Evolutionary conservation across 768 basidiomycete genomes (phyloP).

Genomic region (Agaricus blazei): DNA sequence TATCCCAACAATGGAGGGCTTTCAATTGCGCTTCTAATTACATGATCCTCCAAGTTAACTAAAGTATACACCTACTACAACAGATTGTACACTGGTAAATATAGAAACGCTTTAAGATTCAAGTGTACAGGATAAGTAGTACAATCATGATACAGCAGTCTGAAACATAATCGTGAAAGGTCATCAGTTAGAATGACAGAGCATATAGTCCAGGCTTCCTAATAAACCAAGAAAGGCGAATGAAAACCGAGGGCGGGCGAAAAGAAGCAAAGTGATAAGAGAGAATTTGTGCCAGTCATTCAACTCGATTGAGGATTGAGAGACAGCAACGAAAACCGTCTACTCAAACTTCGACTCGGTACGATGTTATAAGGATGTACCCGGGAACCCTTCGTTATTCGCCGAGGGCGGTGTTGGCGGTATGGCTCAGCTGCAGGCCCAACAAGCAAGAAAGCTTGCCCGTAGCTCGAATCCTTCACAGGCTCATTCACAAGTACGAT

Average conservation of each 20-base stretch:
- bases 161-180: background rate
- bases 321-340: constrained; percentile 3
- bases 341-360: background rate
- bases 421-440: constrained; percentile 43
- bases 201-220: background rate
- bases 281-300: background rate
- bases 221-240: background rate
- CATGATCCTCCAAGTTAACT: too few relatives aligned
- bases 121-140: background rate
- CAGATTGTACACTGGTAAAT: too few relatives aligned
- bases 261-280: background rate
- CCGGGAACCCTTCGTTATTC: constrained; percentile 39
- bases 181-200: background rate
- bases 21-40: too few relatives aligned
- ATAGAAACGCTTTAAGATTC: too few relatives aligned
- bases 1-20: too few relatives aligned
- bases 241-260: background rate
- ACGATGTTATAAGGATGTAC: constrained; percentile 46
- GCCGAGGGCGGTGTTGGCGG: constrained; percentile 32
- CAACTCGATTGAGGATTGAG: background rate
- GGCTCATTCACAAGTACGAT: constrained; percentile 40
- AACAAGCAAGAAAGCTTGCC: constrained; percentile 38
- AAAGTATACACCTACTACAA: too few relatives aligned
- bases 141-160: background rate
- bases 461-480: background rate